Base-by-base conservation (phyloP, 2,329 filamentous ascomycete species). In the Daldinia eschscholtzii region DNA sequence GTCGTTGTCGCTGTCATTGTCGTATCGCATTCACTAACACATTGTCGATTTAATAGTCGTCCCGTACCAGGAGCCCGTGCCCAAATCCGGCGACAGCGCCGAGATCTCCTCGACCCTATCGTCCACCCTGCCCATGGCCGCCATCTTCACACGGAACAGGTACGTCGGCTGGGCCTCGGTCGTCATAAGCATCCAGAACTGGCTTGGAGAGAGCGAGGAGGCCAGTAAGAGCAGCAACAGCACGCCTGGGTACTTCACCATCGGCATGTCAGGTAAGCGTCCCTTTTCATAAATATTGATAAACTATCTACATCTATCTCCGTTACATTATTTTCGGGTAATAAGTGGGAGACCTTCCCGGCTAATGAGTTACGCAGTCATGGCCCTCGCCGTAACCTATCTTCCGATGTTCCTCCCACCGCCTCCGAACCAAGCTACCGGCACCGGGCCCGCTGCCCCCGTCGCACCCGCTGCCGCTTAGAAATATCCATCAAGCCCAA, bases 101-200 rank as follows among this genome's bases (percentile, higher is more conserved):
- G 94, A 97, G 77, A 87, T 97, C 80, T 85, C 88, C 60, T 91
- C 92, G 81, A 93, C 86, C 30, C 77, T 91, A 62, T 84, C 87
- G 30, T 95, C 91, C 77, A 97, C 94, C 39, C 85, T 98, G 78
- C 95, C 95, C 66, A 98, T 98, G 95, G 94, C 93, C 65, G 94
- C 94, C 71, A 97, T 97, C 87, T 96, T 97, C 79, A 96, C 92
- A 75, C 88, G 94, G 74, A 97, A 97, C 83, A 92, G 93, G 87
- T 96, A 88, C 76, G 82, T 91, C 65, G 89, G 89, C 77, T 91
- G 89, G 92, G 89, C 89, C 10, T 87, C 92, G 44, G 89, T 94
- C 37, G 86, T 93, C 67, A 91, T 93, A 79, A 88, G 91, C 72
- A 80, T 93, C 61, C 91, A 94, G 83, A 89, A 84, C 79, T 95